Evolutionary conservation across 352 stramenopile genomes (phyloP).

Genomic region (Phytophthora brassicae): DNA sequence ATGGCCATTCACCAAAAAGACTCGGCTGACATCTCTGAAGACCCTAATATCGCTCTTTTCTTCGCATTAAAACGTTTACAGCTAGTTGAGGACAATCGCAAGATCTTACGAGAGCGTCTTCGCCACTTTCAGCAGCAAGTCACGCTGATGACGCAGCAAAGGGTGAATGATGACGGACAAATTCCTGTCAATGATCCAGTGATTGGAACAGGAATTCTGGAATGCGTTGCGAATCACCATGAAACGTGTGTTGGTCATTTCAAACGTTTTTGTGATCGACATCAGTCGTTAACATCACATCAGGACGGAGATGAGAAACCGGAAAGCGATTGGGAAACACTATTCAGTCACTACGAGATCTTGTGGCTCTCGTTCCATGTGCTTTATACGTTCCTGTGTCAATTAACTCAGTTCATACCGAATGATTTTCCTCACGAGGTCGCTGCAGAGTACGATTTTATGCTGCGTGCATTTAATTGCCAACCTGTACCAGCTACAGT

Average conservation of each 20-base stretch:
- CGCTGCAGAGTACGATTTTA: neutral
- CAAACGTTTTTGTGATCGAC: constrained; percentile 6
- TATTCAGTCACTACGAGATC: constrained; percentile 27
- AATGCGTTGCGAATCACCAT: constrained; percentile 21
- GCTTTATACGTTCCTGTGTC: constrained; percentile 9
- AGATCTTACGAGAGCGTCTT: constrained; percentile 15
- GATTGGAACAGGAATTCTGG: neutral
- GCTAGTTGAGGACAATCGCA: constrained; percentile 19
- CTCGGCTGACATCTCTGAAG: neutral
- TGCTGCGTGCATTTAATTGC: constrained; percentile 9
- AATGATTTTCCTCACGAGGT: neutral
- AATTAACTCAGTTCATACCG: neutral
- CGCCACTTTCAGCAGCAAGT: constrained; percentile 18
- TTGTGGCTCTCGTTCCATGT: constrained; percentile 31
- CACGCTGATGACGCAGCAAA: constrained; percentile 10
- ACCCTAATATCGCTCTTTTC: neutral
- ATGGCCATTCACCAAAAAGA: neutral
- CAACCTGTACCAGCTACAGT: neutral
- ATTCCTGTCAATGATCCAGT: neutral
- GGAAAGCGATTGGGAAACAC: constrained; percentile 9
- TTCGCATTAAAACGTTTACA: constrained; percentile 17
- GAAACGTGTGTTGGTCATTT: constrained; percentile 21
- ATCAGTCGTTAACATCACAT: neutral
- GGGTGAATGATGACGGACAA: neutral
- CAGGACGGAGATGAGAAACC: neutral